Conservation (phyloP, 257 asterid species). For the Solanum peruvianum region DNA sequence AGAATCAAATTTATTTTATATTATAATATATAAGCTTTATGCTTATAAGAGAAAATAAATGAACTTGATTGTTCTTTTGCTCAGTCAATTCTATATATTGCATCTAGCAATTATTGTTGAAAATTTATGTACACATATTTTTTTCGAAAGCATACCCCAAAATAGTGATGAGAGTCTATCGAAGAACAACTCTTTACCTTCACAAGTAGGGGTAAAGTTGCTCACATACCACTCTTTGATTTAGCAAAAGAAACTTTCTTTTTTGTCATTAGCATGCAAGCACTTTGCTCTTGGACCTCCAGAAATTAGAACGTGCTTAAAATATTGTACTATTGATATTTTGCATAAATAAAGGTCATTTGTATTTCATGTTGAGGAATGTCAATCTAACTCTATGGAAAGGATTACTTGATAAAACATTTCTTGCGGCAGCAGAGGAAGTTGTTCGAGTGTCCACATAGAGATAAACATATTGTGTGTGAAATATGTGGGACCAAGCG, state of each 20-base stretch:
- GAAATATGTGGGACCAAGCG: constrained; percentile 62
- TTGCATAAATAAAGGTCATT: constrained; percentile 55
- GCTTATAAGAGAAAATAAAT: not conserved
- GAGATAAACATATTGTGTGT: constrained; percentile 20
- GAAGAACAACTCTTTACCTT: no score
- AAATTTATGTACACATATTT: no score
- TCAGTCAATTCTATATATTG: no score
- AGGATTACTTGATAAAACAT: constrained; percentile 60
- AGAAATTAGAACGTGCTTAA: not conserved
- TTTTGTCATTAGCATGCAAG: not conserved
- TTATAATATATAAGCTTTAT: no score
- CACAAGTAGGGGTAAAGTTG: no score
- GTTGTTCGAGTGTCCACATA: constrained; percentile 57
- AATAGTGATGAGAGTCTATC: no score
- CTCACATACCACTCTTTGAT: no score
- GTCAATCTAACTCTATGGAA: constrained; percentile 65
- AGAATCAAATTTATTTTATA: no score
- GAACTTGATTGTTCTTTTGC: no score
- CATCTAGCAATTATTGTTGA: not conserved
- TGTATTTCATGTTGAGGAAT: constrained; percentile 58
- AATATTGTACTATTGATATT: not conserved
- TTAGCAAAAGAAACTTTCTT: not conserved
- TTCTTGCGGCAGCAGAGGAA: constrained; percentile 34
- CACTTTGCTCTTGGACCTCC: not conserved
- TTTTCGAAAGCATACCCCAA: no score